phyloP scores from a whole-genome alignment of 345 rosid genomes.

The Camelina neglecta region DNA sequence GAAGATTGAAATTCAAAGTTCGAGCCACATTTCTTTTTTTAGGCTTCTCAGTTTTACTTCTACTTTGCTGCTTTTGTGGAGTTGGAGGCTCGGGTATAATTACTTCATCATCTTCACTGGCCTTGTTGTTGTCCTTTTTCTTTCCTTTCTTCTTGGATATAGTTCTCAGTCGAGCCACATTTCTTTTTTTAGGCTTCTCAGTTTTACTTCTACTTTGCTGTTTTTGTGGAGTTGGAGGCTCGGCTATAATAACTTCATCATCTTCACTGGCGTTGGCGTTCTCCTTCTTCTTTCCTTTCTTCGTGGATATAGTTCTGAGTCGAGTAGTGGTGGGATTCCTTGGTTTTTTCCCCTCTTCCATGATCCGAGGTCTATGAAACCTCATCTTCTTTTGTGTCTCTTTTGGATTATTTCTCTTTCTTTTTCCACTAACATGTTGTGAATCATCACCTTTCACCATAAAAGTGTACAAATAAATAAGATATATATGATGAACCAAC shows the following conservation, averaged over 20 bases:
- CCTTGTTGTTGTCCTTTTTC: neutral
- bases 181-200: neutral
- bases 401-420: neutral
- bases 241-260: neutral
- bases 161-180: conserved; percentile 14
- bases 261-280: neutral
- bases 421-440: neutral
- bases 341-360: conserved; percentile 29
- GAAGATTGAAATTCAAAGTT: neutral
- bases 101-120: conserved; percentile 14
- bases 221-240: conserved; percentile 31
- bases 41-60: neutral
- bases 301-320: conserved; percentile 20
- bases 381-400: neutral
- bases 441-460: conserved; percentile 18
- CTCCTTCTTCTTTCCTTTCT: conserved; percentile 9
- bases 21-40: conserved; percentile 16
- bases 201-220: conserved; percentile 22
- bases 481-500: no score
- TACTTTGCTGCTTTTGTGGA: conserved; percentile 31
- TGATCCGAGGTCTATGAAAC: conserved; percentile 29
- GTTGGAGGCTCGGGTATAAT: conserved; percentile 1
- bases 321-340: conserved; percentile 1
- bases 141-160: conserved; percentile 7
- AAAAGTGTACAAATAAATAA: neutral